These are phyloP conservation scores for Paradendryphiella salina DNA, from an alignment of 2,329 filamentous ascomycete species.

Conservation along the genomic window DNA sequence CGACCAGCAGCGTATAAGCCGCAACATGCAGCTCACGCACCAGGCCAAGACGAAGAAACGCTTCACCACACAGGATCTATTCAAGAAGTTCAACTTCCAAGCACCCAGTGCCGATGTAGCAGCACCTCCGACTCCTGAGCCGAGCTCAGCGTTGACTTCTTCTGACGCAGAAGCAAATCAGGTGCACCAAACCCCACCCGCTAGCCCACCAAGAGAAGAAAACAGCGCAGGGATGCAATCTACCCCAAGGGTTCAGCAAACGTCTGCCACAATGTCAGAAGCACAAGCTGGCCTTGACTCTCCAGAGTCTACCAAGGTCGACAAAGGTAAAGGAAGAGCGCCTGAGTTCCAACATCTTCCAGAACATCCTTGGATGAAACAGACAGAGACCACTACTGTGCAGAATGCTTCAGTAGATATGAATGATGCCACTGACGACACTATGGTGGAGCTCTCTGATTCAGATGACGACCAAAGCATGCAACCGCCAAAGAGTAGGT, in stretches of 20 bases:
- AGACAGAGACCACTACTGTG: slow-evolving; percentile 17
- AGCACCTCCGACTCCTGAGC: slow-evolving; percentile 36
- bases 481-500: slow-evolving; percentile 46
- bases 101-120: slow-evolving; percentile 30
- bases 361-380: slow-evolving; percentile 28
- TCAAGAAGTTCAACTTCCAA: slow-evolving; percentile 80
- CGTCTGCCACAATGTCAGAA: slow-evolving; percentile 4
- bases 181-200: slow-evolving; percentile 49
- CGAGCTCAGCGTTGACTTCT: slow-evolving; percentile 56
- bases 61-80: slow-evolving; percentile 78
- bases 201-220: slow-evolving; percentile 47
- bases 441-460: slow-evolving; percentile 49
- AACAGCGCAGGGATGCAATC: slow-evolving; percentile 13
- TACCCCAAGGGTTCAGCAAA: not conserved
- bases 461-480: slow-evolving; percentile 70
- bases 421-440: not conserved
- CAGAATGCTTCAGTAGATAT: slow-evolving; percentile 19
- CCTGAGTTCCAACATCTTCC: slow-evolving; percentile 45
- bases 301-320: slow-evolving; percentile 38
- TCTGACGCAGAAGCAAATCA: slow-evolving; percentile 62
- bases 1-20: slow-evolving; percentile 87
- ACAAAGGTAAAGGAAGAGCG: slow-evolving; percentile 67
- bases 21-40: slow-evolving; percentile 89
- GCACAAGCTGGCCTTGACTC: slow-evolving; percentile 6
- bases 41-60: slow-evolving; percentile 87